Conservation (phyloP, 345 rosid genomes). For the Sapria himalayana region DNA sequence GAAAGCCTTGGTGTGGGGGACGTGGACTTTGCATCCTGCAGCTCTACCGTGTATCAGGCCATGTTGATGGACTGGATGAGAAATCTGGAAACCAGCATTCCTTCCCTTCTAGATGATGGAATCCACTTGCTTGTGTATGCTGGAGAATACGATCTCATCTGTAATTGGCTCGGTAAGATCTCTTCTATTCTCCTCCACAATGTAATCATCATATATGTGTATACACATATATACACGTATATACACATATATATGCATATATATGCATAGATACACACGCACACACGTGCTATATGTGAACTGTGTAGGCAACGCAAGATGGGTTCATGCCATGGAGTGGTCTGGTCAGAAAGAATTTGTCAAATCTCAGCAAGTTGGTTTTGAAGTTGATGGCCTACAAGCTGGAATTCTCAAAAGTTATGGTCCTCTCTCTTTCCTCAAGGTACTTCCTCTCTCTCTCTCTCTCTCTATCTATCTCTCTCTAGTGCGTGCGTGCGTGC, state of each 20-base stretch:
- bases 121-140: conserved; percentile 79
- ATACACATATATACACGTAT: no score
- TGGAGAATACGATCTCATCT: conserved; percentile 96
- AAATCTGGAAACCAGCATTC: conserved; percentile 83
- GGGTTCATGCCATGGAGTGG: conserved; percentile 99
- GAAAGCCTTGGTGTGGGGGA: conserved; percentile 71
- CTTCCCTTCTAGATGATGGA: conserved; percentile 82
- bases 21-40: conserved; percentile 79
- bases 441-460: conserved; percentile 26
- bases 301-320: conserved; percentile 75
- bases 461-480: background rate
- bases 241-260: no score
- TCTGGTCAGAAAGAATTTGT: conserved; percentile 52
- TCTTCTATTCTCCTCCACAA: background rate
- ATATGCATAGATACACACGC: no score
- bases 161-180: conserved; percentile 94
- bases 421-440: conserved; percentile 77
- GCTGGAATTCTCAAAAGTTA: conserved; percentile 53
- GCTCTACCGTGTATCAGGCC: conserved; percentile 60
- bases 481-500: background rate
- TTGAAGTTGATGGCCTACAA: conserved; percentile 50
- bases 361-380: conserved; percentile 44
- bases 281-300: no score
- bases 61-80: conserved; percentile 96
- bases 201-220: no score